Conservation (phyloP, 768 basidiomycete species). For the Mycena kentingensis region DNA sequence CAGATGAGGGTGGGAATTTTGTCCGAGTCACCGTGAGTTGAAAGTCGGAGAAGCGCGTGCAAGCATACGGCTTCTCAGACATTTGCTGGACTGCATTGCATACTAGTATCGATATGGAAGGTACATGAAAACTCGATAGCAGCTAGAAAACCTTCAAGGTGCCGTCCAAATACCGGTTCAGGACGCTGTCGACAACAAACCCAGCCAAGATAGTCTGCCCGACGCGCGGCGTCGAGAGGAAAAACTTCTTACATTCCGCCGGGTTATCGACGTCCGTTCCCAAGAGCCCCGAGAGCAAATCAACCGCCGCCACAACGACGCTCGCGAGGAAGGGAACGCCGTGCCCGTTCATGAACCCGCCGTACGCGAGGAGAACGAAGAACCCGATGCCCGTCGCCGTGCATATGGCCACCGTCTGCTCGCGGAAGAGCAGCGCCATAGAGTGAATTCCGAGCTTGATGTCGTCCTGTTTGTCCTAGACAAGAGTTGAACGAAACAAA, state of each 20-base stretch:
- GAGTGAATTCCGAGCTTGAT: conserved; percentile 57
- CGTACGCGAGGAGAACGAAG: conserved; percentile 43
- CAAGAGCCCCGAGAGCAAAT: conserved; percentile 25
- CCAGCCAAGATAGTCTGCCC: conserved; percentile 32
- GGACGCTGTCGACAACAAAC: conserved; percentile 27
- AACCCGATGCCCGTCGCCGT: conserved; percentile 46
- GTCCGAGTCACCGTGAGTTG: not conserved
- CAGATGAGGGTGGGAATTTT: no score
- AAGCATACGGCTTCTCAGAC: not conserved
- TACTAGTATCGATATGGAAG: no score
- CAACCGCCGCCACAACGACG: conserved; percentile 22
- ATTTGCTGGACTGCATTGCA: no score
- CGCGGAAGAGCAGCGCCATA: conserved; percentile 56
- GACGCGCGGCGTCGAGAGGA: conserved; percentile 29
- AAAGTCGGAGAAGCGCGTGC: not conserved
- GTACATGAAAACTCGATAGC: not conserved
- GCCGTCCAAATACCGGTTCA: conserved; percentile 20
- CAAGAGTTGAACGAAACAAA: conserved; percentile 3
- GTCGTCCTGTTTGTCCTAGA: conserved; percentile 65
- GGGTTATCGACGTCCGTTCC: conserved; percentile 32
- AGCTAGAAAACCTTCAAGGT: not conserved
- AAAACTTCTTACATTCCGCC: conserved; percentile 28
- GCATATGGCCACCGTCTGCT: conserved; percentile 49
- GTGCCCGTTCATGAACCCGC: conserved; percentile 48
- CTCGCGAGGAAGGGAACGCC: conserved; percentile 38